These are phyloP conservation scores for Talaromyces wortmannii DNA, from an alignment of 495 filamentous ascomycete genomes.

Conservation along the genomic window DNA sequence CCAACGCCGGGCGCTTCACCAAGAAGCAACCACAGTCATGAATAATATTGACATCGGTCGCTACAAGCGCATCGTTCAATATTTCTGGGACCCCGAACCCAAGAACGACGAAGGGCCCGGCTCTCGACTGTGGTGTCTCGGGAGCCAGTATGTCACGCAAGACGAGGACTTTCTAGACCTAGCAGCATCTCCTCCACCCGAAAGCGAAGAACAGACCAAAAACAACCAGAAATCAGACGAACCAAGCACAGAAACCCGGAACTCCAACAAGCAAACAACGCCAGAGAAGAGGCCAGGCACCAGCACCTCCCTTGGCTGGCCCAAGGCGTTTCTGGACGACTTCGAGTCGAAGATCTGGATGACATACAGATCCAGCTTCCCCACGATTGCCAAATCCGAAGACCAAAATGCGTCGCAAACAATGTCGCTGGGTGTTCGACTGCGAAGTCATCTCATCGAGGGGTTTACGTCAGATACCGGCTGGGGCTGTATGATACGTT, in stretches of 20 bases:
- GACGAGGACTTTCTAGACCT: background rate
- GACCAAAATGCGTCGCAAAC: constrained; percentile 60
- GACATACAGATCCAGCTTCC: constrained; percentile 88
- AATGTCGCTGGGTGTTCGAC: constrained; percentile 78
- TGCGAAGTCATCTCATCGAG: constrained; percentile 75
- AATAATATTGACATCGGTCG: constrained; percentile 53
- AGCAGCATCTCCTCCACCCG: background rate
- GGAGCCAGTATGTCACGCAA: constrained; percentile 57
- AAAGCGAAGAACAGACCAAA: background rate
- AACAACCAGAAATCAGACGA: background rate
- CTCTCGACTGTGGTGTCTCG: constrained; percentile 82
- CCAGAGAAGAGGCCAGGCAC: constrained; percentile 6
- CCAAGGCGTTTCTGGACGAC: constrained; percentile 77
- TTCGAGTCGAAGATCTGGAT: constrained; percentile 95
- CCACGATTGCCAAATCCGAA: constrained; percentile 70
- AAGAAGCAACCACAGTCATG: constrained; percentile 31
- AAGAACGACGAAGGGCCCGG: constrained; percentile 67
- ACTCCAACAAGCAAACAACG: background rate
- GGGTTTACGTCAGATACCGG: constrained; percentile 93
- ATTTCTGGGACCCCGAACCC: constrained; percentile 93
- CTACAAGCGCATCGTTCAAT: constrained; percentile 80
- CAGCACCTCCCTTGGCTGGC: constrained; percentile 58
- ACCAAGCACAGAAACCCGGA: background rate
- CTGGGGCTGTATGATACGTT: constrained; percentile 99
- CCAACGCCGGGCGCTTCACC: background rate